Base-by-base conservation (phyloP, 179 eudicot species). In the Silene noctiflora region DNA sequence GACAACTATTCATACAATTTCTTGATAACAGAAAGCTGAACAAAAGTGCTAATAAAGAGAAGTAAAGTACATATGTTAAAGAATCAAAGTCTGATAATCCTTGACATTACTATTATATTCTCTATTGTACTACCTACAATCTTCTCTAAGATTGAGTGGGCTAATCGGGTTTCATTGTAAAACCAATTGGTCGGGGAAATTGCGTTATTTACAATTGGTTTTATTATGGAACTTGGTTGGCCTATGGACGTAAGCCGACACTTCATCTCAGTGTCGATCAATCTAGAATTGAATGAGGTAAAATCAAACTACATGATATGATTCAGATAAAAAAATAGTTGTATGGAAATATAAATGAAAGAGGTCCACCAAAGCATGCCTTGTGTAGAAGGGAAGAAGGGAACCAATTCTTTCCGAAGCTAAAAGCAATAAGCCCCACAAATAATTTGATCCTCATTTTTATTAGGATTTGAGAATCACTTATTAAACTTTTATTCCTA, bases 361-460 rank as follows among this genome's bases (percentile, higher is more conserved):
- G 59, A 73, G 76, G 75, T 72, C 75, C 75, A 72, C 74, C 70
- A 48, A 24, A 6, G 35, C 19, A 12, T 81, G 83, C 85, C 83
- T 70, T 84, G 79, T 58, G 75, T 58, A 58, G 19, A 73, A 73
- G 75, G 53, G 60, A 48, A 63, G 60, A 4, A 78, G 84, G 84
- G 86, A 81, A 81, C 72, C 58, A 72, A 70, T 75, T 76, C 76
- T 63, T 73, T 21, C 71, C 72, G 69, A 75, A 75, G 65, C 60
- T 53, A 48, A 61, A 80, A 83, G 75, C 81, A 75, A 66, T 58
- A 53, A 11, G 79, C 55, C 72, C 83, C 81, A 81, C 78, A 46
- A 69, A 77, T 81, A 39, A 80, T 68, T 68, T 58, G 67, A 68
- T 76, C 71, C 21, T 44, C 66, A 53, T 46, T 46, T 24, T 39